phyloP scores from a whole-genome alignment of 2,329 filamentous ascomycete species.

The Curvularia hawaiiensis region DNA sequence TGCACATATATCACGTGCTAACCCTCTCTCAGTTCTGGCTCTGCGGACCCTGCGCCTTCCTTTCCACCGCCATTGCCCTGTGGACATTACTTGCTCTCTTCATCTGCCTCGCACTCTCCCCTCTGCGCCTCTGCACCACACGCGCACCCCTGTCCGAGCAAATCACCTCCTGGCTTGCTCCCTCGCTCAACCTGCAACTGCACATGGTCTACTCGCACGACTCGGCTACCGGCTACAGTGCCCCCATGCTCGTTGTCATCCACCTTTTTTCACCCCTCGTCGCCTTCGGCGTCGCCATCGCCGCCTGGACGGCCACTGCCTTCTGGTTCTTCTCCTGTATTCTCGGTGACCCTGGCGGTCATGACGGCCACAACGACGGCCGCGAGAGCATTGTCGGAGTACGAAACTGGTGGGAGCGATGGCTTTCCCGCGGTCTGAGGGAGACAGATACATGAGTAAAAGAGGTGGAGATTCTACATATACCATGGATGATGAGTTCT shows the following conservation, averaged over 20 bases:
- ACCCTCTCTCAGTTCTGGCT: slow-evolving; percentile 55
- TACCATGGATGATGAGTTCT: slow-evolving; percentile 2
- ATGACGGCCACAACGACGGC: slow-evolving; percentile 65
- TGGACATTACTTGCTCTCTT: slow-evolving; percentile 59
- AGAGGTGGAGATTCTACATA: background rate
- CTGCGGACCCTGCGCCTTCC: slow-evolving; percentile 58
- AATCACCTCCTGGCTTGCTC: slow-evolving; percentile 58
- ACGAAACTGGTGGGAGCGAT: slow-evolving; percentile 65
- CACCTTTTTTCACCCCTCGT: slow-evolving; percentile 62
- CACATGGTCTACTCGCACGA: slow-evolving; percentile 53
- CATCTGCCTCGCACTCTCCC: slow-evolving; percentile 55
- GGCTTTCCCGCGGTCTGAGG: slow-evolving; percentile 53
- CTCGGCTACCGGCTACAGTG: slow-evolving; percentile 45
- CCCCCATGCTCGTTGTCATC: slow-evolving; percentile 56
- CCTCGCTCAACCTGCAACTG: slow-evolving; percentile 59
- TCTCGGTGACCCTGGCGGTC: slow-evolving; percentile 66
- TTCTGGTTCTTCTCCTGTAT: slow-evolving; percentile 68
- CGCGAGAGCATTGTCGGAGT: slow-evolving; percentile 63
- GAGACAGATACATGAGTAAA: slow-evolving; percentile 9
- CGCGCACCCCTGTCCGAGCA: slow-evolving; percentile 56
- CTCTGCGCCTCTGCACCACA: slow-evolving; percentile 59
- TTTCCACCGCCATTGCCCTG: slow-evolving; percentile 59
- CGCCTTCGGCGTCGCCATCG: slow-evolving; percentile 61
- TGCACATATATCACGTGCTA: slow-evolving; percentile 7
- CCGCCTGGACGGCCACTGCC: slow-evolving; percentile 63